A percentile compares a stretch with the other conserved stretches of the same genome.
Conservation (phyloP, 495 filamentous ascomycete genomes). For the Entonaema liquescens region DNA sequence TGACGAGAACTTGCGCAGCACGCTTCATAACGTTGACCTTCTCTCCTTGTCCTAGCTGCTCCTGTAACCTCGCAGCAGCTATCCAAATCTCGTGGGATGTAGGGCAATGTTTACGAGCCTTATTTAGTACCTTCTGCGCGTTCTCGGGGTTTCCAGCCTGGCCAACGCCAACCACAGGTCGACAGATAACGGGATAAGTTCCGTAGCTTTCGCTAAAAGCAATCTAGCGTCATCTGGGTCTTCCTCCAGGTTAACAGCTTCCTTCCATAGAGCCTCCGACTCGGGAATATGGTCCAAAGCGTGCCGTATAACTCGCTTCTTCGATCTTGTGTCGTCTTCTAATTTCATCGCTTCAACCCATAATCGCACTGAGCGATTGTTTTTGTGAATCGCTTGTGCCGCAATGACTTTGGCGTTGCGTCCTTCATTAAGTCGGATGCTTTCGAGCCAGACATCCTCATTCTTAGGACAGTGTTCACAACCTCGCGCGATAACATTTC, state of each 20-base stretch:
- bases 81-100: conserved; percentile 97
- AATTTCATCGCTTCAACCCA: conserved; percentile 97
- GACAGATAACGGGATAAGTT: conserved; percentile 90
- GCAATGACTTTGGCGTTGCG: conserved; percentile 96
- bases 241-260: conserved; percentile 95
- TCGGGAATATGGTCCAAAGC: conserved; percentile 90
- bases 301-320: conserved; percentile 89
- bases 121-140: conserved; percentile 93
- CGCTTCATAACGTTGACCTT: conserved; percentile 93
- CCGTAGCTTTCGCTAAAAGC: conserved; percentile 89
- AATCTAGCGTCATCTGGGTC: conserved; percentile 84
- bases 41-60: conserved; percentile 77
- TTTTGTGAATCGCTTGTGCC: conserved; percentile 90
- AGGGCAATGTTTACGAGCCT: conserved; percentile 90
- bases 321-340: conserved; percentile 78
- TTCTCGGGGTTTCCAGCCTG: conserved; percentile 88
- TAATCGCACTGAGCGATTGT: conserved; percentile 84
- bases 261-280: conserved; percentile 95
- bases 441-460: conserved; percentile 95
- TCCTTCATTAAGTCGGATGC: conserved; percentile 88
- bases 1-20: conserved; percentile 87
- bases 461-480: conserved; percentile 91
- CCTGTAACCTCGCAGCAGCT: conserved; percentile 88
- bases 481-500: conserved; percentile 83
- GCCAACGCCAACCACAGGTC: conserved; percentile 96